Evolutionary conservation across 192 early-diverging fungal species (phyloP), one percentile per base, ranked within the genome.

Genomic region (Backusella luteola): DNA sequence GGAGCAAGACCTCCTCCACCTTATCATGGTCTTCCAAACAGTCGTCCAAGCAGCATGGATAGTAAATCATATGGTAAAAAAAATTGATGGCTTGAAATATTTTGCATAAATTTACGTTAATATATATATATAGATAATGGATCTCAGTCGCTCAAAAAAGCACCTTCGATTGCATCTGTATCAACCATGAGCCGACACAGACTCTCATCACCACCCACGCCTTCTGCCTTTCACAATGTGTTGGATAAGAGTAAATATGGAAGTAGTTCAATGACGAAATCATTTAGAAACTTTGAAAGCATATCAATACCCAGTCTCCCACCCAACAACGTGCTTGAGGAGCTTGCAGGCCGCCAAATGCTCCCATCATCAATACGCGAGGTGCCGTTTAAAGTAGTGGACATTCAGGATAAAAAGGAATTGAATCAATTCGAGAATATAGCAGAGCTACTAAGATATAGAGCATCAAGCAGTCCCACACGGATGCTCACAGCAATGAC

Each of bases 371-470:
- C 85, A 41, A 83, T 84, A 11, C 76, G 88, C 3, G 81, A 81
- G 4, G 78, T 89, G 6, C 85, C 86, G 6, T 84, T 86, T 41
- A 74, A 83, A 35, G 75, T 82, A 8, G 29, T 84, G 1, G 88
- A 89, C 29, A 4, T 44, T 6, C 76, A 76, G 21, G 73, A 66
- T 11, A 78, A 83, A 26, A 80, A 78, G 14, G 76, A 79, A 1
- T 85, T 93, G 82, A 67, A 76, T 19, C 52, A 74, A 1, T 95
- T 95, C 72, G 17, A 75, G 0, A 91, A 79, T 46, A 84, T 96
- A 72, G 86, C 92, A 29, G 86, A 88, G 36, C 78, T 95, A 2
- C 79, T 95, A 36, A 82, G 90, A 66, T 90, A 90, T 77, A 85
- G 94, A 92, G 91, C 0, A 72, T 87, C 14, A 4, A 72, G n/a